A percentile compares a stretch with the other conserved stretches of the same genome.
Evolutionary conservation across 352 stramenopile genomes (phyloP).

Genomic region (Pythium aquatile): DNA sequence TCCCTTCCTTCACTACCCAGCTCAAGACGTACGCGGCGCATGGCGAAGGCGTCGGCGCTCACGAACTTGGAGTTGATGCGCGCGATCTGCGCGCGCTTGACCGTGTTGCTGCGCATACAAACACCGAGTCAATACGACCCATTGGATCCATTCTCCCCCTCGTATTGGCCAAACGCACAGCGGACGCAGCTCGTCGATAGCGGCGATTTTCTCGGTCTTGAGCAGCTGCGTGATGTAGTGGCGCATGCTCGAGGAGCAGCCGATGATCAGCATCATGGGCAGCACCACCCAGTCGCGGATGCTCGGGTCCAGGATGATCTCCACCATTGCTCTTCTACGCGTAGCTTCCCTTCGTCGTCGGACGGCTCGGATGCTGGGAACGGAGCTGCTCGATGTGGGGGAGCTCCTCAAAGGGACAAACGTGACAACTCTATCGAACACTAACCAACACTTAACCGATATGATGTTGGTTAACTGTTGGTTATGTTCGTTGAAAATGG

Average conservation of each 20-base stretch:
- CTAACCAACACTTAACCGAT: background rate
- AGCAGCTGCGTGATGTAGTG: slow-evolving; percentile 86
- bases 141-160: too few species aligned
- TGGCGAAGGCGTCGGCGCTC: slow-evolving; percentile 74
- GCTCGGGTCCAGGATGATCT: slow-evolving; percentile 92
- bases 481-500: background rate
- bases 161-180: slow-evolving; percentile 42
- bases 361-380: background rate
- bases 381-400: slow-evolving; percentile 7
- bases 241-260: slow-evolving; percentile 79
- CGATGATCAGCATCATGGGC: slow-evolving; percentile 96
- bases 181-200: slow-evolving; percentile 68
- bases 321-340: slow-evolving; percentile 44
- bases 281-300: slow-evolving; percentile 97
- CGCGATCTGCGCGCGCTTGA: slow-evolving; percentile 80
- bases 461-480: too few species aligned
- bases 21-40: slow-evolving; percentile 70
- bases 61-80: slow-evolving; percentile 91
- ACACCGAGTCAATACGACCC: background rate
- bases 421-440: slow-evolving; percentile 1
- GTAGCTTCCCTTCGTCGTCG: background rate
- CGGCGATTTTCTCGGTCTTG: slow-evolving; percentile 80
- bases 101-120: slow-evolving; percentile 64
- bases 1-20: background rate
- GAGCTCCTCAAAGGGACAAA: slow-evolving; percentile 1